Conservation (phyloP, 441 rosid genomes). For the Gossypium gossypioides region DNA sequence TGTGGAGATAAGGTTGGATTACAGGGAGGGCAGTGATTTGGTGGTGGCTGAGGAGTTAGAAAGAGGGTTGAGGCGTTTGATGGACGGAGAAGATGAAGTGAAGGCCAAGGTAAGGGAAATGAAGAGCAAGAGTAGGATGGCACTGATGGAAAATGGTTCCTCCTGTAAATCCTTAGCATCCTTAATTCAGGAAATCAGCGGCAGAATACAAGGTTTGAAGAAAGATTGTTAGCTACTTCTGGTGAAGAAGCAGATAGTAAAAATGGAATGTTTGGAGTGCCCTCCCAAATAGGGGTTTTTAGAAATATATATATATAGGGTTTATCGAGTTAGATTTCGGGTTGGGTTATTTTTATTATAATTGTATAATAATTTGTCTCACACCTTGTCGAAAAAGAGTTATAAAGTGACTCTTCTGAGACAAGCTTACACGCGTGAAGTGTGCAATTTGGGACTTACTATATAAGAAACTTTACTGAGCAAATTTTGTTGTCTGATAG, state of each 20-base stretch:
- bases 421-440: too few relatives aligned
- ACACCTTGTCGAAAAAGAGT: too few relatives aligned
- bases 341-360: too few relatives aligned
- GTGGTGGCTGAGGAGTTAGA: slow-evolving; percentile 27
- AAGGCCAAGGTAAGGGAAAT: slow-evolving; percentile 7
- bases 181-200: neutral
- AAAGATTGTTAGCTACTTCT: neutral
- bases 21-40: slow-evolving; percentile 14
- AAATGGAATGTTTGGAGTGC: too few relatives aligned
- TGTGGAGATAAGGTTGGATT: slow-evolving; percentile 42
- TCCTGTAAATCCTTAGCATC: neutral
- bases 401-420: too few relatives aligned
- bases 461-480: too few relatives aligned
- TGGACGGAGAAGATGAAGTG: slow-evolving; percentile 28
- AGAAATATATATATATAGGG: too few relatives aligned
- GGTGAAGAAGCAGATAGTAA: neutral
- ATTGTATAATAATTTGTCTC: too few relatives aligned
- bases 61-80: slow-evolving; percentile 32
- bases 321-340: too few relatives aligned
- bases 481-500: too few relatives aligned
- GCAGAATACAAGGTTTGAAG: neutral
- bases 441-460: too few relatives aligned
- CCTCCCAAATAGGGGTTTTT: too few relatives aligned
- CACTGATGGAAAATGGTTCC: neutral
- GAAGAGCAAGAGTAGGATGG: neutral